phyloP scores from a whole-genome alignment of 306 rosid genomes.

The Glycine tomentella region DNA sequence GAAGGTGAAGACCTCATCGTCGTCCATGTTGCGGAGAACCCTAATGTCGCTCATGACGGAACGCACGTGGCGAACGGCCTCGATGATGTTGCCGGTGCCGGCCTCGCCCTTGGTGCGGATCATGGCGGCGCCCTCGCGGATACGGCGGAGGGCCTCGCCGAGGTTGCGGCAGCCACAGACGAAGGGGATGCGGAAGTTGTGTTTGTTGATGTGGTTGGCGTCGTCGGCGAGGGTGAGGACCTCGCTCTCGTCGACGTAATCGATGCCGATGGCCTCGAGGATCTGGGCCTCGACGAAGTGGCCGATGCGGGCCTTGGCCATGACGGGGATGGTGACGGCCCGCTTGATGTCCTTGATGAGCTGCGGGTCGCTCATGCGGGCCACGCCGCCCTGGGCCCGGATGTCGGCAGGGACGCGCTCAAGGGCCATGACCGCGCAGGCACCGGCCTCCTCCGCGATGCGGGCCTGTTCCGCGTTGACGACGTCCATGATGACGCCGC shows the following conservation, averaged over 20 bases:
- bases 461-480: slow-evolving; percentile 92
- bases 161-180: slow-evolving; percentile 92
- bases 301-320: slow-evolving; percentile 93
- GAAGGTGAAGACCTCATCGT: slow-evolving; percentile 83
- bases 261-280: slow-evolving; percentile 85
- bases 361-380: slow-evolving; percentile 90
- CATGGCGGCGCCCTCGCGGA: slow-evolving; percentile 93
- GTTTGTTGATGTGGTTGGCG: slow-evolving; percentile 87
- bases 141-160: slow-evolving; percentile 84
- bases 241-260: slow-evolving; percentile 89
- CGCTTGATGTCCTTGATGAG: slow-evolving; percentile 83
- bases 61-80: slow-evolving; percentile 88
- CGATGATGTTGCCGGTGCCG: slow-evolving; percentile 77
- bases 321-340: slow-evolving; percentile 92
- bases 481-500: slow-evolving; percentile 95
- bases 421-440: slow-evolving; percentile 92
- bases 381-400: slow-evolving; percentile 84
- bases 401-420: slow-evolving; percentile 89
- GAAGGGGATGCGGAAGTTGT: slow-evolving; percentile 81
- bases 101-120: slow-evolving; percentile 92
- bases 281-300: slow-evolving; percentile 95
- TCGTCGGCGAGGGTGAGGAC: slow-evolving; percentile 83
- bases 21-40: slow-evolving; percentile 80
- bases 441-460: slow-evolving; percentile 89
- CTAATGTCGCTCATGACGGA: slow-evolving; percentile 83